Conservation (phyloP, 148 eudicot species). For the Rhododendron simsii region DNA sequence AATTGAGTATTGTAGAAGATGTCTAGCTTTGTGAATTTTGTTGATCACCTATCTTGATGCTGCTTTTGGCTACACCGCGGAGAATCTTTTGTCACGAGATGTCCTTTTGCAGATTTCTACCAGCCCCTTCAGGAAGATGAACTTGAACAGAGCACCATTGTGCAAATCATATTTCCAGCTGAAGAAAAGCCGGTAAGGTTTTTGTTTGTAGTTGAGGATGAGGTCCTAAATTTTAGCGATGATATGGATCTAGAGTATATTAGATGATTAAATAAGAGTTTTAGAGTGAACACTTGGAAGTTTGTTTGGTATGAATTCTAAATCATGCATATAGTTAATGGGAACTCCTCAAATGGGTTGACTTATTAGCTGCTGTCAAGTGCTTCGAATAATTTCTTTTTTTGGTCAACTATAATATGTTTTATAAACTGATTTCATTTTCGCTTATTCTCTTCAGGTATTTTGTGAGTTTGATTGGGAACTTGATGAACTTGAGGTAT, state of each 20-base stretch:
- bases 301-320: background rate
- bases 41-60: background rate
- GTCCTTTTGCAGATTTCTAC: conserved; percentile 67
- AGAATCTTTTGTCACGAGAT: background rate
- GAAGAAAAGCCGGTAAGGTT: conserved; percentile 75
- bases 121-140: conserved; percentile 85
- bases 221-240: background rate
- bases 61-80: background rate
- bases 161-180: conserved; percentile 55
- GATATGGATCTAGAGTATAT: background rate
- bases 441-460: conserved; percentile 44
- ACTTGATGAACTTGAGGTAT: conserved; percentile 88
- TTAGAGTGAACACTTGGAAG: background rate
- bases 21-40: background rate
- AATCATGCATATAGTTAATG: background rate
- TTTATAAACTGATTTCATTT: background rate
- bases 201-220: background rate
- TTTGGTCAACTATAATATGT: background rate
- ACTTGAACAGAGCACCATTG: conserved; percentile 78
- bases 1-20: too few relatives aligned
- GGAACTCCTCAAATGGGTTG: conserved; percentile 1
- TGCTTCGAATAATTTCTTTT: background rate
- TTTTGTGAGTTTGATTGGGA: conserved; percentile 95
- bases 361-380: background rate
- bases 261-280: background rate